These are phyloP conservation scores for Trichoderma sp. DNA, from an alignment of 2,329 filamentous ascomycete species.

Conservation along the genomic window DNA sequence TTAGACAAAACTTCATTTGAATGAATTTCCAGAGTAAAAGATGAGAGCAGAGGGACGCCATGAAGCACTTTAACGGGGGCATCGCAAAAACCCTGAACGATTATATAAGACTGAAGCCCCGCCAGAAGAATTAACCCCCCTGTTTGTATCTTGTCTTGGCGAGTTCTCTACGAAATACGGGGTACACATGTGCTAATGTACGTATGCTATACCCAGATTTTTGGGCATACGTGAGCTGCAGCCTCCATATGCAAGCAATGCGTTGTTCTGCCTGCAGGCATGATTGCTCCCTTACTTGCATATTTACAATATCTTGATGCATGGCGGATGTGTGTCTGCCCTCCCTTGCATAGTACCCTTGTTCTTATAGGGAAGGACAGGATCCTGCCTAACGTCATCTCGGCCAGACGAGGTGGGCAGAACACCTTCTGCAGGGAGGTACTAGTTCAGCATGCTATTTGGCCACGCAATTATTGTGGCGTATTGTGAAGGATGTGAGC, in stretches of 20 bases:
- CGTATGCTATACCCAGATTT: background rate
- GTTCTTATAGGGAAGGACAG: background rate
- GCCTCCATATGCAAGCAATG: slow-evolving; percentile 3
- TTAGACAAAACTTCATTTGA: background rate
- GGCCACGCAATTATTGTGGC: background rate
- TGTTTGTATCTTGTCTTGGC: background rate
- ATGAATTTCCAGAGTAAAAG: background rate
- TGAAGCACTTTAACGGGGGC: background rate
- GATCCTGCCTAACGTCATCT: background rate
- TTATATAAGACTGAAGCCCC: background rate
- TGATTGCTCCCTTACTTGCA: background rate
- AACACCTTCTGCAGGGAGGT: background rate
- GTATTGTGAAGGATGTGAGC: background rate
- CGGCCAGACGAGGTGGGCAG: background rate
- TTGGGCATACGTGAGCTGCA: background rate
- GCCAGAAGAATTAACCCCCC: background rate
- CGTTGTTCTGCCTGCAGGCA: background rate
- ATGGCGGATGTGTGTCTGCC: too few relatives aligned
- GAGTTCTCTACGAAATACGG: too few relatives aligned
- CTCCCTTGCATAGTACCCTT: background rate
- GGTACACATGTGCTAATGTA: background rate
- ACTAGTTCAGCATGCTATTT: background rate
- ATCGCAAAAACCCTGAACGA: slow-evolving; percentile 10
- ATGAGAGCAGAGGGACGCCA: background rate
- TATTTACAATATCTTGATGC: background rate